A percentile compares a stretch with the other conserved stretches of the same genome.
phyloP scores from a whole-genome alignment of 108 stramenopile genomes.

The Pelagomonas calceolata region DNA sequence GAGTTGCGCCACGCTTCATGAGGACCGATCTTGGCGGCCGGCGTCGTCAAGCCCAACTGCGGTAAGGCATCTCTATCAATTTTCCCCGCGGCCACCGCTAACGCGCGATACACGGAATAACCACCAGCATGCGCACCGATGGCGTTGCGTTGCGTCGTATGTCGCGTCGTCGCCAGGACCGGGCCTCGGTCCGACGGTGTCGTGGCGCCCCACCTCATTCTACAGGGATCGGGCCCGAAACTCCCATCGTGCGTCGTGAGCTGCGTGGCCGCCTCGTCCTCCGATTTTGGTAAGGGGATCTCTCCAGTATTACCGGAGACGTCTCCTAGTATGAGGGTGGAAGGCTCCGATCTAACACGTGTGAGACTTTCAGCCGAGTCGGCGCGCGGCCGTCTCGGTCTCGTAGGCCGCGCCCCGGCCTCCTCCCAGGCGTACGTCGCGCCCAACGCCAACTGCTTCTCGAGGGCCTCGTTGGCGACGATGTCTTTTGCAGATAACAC shows the following conservation, averaged over 20 bases:
- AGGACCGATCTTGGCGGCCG: slow-evolving; percentile 90
- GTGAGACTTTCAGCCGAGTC: too few relatives aligned
- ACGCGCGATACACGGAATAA: slow-evolving; percentile 92
- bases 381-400: neutral
- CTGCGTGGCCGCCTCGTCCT: neutral
- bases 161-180: slow-evolving; percentile 83
- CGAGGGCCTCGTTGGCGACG: too few relatives aligned
- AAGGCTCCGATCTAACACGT: too few relatives aligned
- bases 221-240: slow-evolving; percentile 83
- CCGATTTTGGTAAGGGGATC: neutral
- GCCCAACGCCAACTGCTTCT: too few relatives aligned
- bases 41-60: slow-evolving; percentile 71
- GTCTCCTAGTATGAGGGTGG: neutral
- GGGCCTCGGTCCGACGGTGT: slow-evolving; percentile 77
- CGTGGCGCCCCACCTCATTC: slow-evolving; percentile 77
- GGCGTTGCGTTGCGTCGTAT: slow-evolving; percentile 81
- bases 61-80: slow-evolving; percentile 88
- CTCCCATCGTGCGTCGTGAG: slow-evolving; percentile 7
- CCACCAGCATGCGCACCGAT: slow-evolving; percentile 93
- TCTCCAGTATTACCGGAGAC: neutral
- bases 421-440: too few relatives aligned
- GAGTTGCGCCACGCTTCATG: slow-evolving; percentile 83
- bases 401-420: too few relatives aligned
- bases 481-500: neutral
- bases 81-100: slow-evolving; percentile 88